These are phyloP conservation scores for Hericium rajendrae DNA, from an alignment of 768 basidiomycete species.

Conservation along the genomic window DNA sequence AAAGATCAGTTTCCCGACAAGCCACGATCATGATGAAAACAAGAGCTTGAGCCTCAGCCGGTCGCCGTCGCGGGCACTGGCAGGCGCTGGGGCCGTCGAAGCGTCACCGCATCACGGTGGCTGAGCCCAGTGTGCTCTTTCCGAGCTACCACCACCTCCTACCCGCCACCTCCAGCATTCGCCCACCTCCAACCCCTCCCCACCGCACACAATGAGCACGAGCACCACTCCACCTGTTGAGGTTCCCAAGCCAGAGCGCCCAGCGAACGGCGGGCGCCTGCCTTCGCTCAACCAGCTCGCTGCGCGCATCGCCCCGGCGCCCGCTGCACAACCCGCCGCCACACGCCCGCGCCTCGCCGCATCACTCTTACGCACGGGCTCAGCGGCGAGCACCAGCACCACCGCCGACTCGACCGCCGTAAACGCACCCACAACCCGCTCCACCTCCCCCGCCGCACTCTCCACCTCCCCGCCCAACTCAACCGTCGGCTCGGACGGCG, in stretches of 20 bases:
- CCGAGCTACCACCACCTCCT: not conserved
- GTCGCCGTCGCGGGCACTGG: not conserved
- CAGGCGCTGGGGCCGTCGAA: not conserved
- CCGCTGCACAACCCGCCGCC: constrained; percentile 23
- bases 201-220: constrained; percentile 12
- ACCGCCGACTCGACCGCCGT: constrained; percentile 55
- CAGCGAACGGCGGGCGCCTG: constrained; percentile 31
- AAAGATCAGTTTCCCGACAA: too few species aligned
- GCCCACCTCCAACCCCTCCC: not conserved
- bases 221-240: constrained; percentile 22
- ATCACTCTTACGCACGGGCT: constrained; percentile 54
- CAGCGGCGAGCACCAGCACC: constrained; percentile 30
- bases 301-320: constrained; percentile 47
- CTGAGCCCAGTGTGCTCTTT: not conserved
- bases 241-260: constrained; percentile 29
- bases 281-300: constrained; percentile 79
- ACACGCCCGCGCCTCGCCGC: constrained; percentile 65
- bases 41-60: too few species aligned
- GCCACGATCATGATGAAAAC: too few species aligned
- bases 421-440: constrained; percentile 56
- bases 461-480: constrained; percentile 37
- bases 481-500: constrained; percentile 31
- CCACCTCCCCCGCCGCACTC: constrained; percentile 50
- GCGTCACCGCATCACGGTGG: not conserved
- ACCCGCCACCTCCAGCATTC: too few species aligned